These are phyloP conservation scores for Herpetomonas tarakana DNA, from an alignment of 208 protist species.

Conservation along the genomic window DNA sequence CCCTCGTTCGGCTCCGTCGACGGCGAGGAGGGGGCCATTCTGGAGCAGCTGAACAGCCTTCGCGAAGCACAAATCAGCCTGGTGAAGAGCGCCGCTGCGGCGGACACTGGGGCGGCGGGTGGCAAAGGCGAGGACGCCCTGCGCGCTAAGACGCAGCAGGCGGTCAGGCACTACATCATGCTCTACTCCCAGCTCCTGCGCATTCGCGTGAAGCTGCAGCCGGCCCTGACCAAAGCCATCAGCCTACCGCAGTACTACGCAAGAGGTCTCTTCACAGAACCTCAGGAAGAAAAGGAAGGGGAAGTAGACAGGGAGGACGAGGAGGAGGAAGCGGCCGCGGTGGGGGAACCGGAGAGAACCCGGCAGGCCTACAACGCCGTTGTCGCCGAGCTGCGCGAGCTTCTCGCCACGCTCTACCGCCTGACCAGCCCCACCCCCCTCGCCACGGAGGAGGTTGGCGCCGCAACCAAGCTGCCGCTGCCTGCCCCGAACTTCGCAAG, in stretches of 20 bases:
- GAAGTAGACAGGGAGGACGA: too few relatives aligned
- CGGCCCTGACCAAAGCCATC: conserved; percentile 48
- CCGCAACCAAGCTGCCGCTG: background rate
- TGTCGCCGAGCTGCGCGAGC: conserved; percentile 14
- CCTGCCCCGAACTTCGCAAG: conserved; percentile 6
- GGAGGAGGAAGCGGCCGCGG: conserved; percentile 11
- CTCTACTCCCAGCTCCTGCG: conserved; percentile 71
- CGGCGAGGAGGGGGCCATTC: conserved; percentile 33
- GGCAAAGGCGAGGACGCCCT: conserved; percentile 15
- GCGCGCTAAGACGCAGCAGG: conserved; percentile 25
- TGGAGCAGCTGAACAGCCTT: conserved; percentile 38
- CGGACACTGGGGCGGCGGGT: background rate
- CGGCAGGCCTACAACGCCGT: conserved; percentile 10
- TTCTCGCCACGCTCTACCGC: conserved; percentile 21
- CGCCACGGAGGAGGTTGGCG: background rate
- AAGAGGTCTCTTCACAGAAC: conserved; percentile 29
- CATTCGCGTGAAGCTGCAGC: conserved; percentile 73
- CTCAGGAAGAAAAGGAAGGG: conserved; percentile 1
- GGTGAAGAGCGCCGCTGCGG: background rate
- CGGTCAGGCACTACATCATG: conserved; percentile 60
- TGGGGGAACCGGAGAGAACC: conserved; percentile 7
- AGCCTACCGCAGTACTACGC: conserved; percentile 84
- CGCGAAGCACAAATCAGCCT: conserved; percentile 33
- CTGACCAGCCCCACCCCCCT: background rate
- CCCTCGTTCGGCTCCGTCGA: background rate